Percentiles rank a stretch among this genome's conserved stretches.
Evolutionary conservation across 805 yeast genomes (phyloP).

Genomic region (Monosporozyma unispora): DNA sequence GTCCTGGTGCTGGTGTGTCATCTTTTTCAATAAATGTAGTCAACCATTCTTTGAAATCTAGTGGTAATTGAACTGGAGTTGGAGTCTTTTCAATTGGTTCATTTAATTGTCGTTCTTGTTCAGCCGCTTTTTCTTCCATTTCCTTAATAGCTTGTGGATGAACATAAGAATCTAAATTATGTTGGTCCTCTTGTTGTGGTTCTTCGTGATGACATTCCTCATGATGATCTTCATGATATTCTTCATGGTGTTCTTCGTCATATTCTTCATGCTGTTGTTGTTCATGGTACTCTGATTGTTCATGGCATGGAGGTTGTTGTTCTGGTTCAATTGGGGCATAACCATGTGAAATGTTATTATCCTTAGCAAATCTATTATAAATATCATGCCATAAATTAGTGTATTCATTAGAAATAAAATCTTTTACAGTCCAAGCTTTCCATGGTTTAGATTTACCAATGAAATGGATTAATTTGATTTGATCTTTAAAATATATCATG

Average conservation of each 20-base stretch:
- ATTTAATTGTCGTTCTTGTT: background rate
- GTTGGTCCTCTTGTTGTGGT: background rate
- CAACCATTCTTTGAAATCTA: constrained; percentile 13
- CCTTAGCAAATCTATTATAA: constrained; percentile 11
- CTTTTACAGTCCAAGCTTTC: constrained; percentile 21
- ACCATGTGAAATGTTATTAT: background rate
- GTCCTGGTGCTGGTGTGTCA: background rate
- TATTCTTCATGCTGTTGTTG: background rate
- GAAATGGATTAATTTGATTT: constrained; percentile 49
- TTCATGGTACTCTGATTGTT: background rate
- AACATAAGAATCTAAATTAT: background rate
- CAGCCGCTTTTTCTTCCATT: background rate
- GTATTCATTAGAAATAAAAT: constrained; percentile 7
- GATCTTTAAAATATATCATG: constrained; percentile 39
- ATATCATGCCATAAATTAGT: constrained; percentile 12
- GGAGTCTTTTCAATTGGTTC: constrained; percentile 1
- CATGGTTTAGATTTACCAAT: constrained; percentile 61
- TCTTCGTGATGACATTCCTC: background rate
- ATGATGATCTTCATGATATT: background rate
- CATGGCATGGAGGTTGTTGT: background rate
- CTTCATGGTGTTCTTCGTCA: background rate
- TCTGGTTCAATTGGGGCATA: background rate
- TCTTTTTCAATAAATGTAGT: constrained; percentile 13
- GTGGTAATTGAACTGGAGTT: constrained; percentile 6
- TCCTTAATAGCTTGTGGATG: background rate